These are phyloP conservation scores for Nemania abortiva DNA, from an alignment of 2,329 filamentous ascomycete species.

Conservation along the genomic window DNA sequence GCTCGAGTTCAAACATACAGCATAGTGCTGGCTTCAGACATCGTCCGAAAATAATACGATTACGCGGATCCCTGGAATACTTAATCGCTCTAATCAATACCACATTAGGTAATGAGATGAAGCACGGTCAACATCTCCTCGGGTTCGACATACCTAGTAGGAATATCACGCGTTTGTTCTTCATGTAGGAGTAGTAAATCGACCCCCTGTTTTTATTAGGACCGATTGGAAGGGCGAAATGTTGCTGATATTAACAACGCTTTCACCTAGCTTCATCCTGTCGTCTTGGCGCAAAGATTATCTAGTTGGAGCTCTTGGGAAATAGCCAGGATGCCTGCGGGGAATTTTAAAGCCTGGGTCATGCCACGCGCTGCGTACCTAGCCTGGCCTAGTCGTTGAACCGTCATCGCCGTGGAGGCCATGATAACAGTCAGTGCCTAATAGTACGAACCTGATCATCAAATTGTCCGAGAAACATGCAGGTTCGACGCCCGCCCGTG, in stretches of 20 bases:
- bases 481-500: not conserved
- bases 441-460: not conserved
- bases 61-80: not conserved
- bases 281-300: not conserved
- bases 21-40: not conserved
- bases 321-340: not conserved
- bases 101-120: too few relatives aligned
- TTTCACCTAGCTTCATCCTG: not conserved
- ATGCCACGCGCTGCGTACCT: not conserved
- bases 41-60: not conserved
- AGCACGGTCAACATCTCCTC: too few relatives aligned
- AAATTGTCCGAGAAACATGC: not conserved
- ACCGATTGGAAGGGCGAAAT: not conserved
- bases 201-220: not conserved
- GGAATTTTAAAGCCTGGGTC: not conserved
- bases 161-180: not conserved
- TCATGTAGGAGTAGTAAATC: not conserved
- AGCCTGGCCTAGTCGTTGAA: not conserved
- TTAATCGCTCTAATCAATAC: too few relatives aligned
- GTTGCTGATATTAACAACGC: not conserved
- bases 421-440: not conserved
- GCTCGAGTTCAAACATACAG: not conserved
- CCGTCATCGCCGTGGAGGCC: not conserved
- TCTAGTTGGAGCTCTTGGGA: not conserved
- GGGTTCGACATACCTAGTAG: not conserved